phyloP scores from a whole-genome alignment of 1,284 basidiomycete genomes.

The Sporisorium sorghi region DNA sequence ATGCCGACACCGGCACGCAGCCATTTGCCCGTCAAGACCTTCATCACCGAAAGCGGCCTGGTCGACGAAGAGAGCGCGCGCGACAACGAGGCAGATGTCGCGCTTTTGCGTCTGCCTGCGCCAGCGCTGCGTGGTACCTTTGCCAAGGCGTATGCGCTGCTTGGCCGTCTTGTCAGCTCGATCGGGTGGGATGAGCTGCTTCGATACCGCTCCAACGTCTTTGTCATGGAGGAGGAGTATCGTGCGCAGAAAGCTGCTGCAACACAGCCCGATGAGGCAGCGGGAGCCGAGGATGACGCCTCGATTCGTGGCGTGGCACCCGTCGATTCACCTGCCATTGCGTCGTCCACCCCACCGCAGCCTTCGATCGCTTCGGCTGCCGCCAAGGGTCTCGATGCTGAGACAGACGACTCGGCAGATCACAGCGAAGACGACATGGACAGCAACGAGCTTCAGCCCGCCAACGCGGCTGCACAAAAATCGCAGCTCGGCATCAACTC shows the following conservation, averaged over 20 bases:
- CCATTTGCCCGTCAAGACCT: conserved; percentile 86
- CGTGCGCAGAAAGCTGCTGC: conserved; percentile 73
- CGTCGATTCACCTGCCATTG: conserved; percentile 32
- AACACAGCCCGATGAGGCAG: conserved; percentile 19
- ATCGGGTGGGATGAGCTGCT: conserved; percentile 99
- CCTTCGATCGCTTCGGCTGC: conserved; percentile 7
- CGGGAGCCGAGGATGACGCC: conserved; percentile 26
- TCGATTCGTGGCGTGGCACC: conserved; percentile 33
- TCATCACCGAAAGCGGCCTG: conserved; percentile 80
- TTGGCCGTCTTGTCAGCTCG: conserved; percentile 87
- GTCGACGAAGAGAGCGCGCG: conserved; percentile 75
- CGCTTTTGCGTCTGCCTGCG: conserved; percentile 89
- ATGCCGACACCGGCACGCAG: conserved; percentile 83
- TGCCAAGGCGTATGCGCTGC: conserved; percentile 89
- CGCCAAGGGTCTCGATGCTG: conserved; percentile 15
- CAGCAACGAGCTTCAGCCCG: conserved; percentile 26
- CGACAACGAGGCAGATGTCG: conserved; percentile 94
- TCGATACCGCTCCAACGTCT: conserved; percentile 90
- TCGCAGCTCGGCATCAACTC: conserved; percentile 52
- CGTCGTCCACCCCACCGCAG: conserved; percentile 41
- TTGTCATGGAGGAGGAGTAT: conserved; percentile 99
- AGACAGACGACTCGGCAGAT: conserved; percentile 12
- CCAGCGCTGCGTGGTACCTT: conserved; percentile 95
- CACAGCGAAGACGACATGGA: conserved; percentile 41
- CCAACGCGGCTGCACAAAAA: conserved; percentile 6